These are phyloP conservation scores for Lodderomyces jiufengensis DNA, from an alignment of 1,139 yeast species.

Conservation along the genomic window DNA sequence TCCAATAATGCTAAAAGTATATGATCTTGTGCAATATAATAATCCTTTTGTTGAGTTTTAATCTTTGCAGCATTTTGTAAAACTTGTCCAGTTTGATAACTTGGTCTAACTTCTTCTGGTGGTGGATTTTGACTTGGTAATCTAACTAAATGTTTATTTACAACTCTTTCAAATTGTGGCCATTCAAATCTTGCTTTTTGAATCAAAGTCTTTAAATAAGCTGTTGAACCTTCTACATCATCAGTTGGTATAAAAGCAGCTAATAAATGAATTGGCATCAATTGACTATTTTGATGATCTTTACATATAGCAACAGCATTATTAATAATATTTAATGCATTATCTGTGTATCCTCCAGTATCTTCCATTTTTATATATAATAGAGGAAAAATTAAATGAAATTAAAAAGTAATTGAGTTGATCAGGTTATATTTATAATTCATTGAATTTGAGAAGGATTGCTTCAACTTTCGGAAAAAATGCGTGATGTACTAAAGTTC, in stretches of 20 bases:
- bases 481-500: too few relatives aligned
- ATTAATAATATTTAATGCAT: conserved; percentile 79
- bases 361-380: conserved; percentile 42
- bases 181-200: conserved; percentile 91
- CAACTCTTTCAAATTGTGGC: conserved; percentile 71
- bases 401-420: too few relatives aligned
- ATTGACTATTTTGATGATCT: conserved; percentile 79
- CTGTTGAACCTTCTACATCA: conserved; percentile 58
- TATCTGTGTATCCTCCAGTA: conserved; percentile 86
- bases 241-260: conserved; percentile 86
- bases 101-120: conserved; percentile 68
- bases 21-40: conserved; percentile 93
- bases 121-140: conserved; percentile 88
- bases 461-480: not conserved
- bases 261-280: conserved; percentile 80
- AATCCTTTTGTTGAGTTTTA: conserved; percentile 84
- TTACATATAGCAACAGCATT: conserved; percentile 78
- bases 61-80: conserved; percentile 68
- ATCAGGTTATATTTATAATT: too few relatives aligned
- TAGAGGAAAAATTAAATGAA: too few relatives aligned
- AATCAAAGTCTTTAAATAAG: conserved; percentile 77
- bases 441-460: too few relatives aligned
- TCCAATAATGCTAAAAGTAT: conserved; percentile 79
- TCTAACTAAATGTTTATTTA: conserved; percentile 77
- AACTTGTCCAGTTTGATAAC: conserved; percentile 68